These are phyloP conservation scores for Rutstroemia sp. DNA, from an alignment of 2,329 filamentous ascomycete species.

Conservation along the genomic window DNA sequence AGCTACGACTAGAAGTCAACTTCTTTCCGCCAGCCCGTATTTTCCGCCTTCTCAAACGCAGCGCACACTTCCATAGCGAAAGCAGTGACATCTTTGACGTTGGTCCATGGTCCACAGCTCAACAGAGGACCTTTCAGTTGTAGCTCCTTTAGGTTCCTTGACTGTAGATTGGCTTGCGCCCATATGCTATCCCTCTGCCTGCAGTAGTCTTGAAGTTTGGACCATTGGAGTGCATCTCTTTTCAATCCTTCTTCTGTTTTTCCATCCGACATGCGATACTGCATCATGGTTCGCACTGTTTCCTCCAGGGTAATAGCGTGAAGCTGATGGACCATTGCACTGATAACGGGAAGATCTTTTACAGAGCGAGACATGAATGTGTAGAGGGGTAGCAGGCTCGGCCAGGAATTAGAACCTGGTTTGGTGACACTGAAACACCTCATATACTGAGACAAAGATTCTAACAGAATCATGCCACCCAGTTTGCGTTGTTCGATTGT, in stretches of 20 bases:
- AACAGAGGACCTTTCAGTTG: not conserved
- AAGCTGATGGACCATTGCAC: conserved; percentile 4
- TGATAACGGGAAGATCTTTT: conserved; percentile 3
- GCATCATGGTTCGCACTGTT: not conserved
- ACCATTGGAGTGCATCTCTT: not conserved
- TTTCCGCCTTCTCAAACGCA: conserved; percentile 8
- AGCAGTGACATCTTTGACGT: not conserved
- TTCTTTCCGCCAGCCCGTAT: conserved; percentile 8
- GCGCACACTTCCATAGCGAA: conserved; percentile 8
- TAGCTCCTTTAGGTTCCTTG: not conserved
- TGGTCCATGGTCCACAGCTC: conserved; percentile 5
- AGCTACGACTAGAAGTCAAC: conserved; percentile 4
- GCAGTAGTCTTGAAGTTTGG: not conserved
- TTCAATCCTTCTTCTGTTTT: not conserved
- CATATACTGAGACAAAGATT: conserved; percentile 27
- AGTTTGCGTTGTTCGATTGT: conserved; percentile 17
- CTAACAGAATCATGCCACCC: conserved; percentile 23
- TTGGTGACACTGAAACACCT: conserved; percentile 15
- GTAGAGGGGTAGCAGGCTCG: conserved; percentile 21
- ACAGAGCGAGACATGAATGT: not conserved
- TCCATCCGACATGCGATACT: not conserved
- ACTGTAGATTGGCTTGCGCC: not conserved
- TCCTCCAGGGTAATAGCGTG: conserved; percentile 3
- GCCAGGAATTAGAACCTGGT: conserved; percentile 29
- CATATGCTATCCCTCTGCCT: conserved; percentile 1